Conservation (phyloP, 1,139 yeast species). For the Pichia cactophila region DNA sequence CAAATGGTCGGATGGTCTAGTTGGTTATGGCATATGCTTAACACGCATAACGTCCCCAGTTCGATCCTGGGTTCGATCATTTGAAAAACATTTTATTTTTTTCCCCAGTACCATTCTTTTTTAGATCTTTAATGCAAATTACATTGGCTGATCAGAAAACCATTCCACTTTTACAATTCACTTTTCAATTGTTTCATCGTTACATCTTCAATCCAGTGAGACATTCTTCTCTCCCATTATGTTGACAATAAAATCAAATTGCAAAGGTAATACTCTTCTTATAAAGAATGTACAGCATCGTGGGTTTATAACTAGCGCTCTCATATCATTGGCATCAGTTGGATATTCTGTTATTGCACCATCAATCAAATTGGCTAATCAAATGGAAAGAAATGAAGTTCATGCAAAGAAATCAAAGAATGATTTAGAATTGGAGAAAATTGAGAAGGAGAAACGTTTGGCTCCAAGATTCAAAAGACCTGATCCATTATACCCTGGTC, state of each 20-base stretch:
- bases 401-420: conserved; percentile 34
- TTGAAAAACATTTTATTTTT: conserved; percentile 2
- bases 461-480: conserved; percentile 31
- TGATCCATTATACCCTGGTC: conserved; percentile 61
- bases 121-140: not conserved
- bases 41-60: conserved; percentile 99
- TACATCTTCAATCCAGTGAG: too few species aligned
- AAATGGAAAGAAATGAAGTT: conserved; percentile 49
- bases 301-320: conserved; percentile 13
- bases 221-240: not conserved
- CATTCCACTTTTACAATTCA: too few species aligned
- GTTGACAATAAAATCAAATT: not conserved
- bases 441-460: conserved; percentile 1
- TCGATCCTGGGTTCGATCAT: conserved; percentile 99
- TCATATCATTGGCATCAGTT: conserved; percentile 24
- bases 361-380: conserved; percentile 47
- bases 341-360: conserved; percentile 32
- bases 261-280: not conserved
- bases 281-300: conserved; percentile 4
- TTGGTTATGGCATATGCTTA: conserved; percentile 99
- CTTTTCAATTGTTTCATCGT: too few species aligned
- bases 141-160: too few species aligned
- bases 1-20: conserved; percentile 72
- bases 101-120: not conserved
- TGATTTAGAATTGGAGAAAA: conserved; percentile 24